A percentile compares a stretch with the other conserved stretches of the same genome.
Conservation (phyloP, 257 asterid genomes). For the Avicennia marina region DNA sequence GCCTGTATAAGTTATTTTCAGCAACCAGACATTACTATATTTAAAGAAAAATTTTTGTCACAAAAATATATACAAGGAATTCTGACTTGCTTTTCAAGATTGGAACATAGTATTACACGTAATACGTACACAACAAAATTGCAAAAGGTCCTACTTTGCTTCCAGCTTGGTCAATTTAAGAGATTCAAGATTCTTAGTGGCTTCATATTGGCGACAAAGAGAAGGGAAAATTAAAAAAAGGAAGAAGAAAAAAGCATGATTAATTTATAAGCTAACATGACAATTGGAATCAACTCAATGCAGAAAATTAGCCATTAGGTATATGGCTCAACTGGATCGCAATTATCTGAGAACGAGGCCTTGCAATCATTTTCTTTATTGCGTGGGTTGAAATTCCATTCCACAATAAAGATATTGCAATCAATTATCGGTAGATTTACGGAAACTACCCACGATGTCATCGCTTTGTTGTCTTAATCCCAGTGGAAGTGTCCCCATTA, state of each 20-base stretch:
- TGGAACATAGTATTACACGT: too few relatives aligned
- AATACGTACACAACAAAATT: too few relatives aligned
- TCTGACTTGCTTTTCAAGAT: too few relatives aligned
- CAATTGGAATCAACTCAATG: background rate
- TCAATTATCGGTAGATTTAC: constrained; percentile 1
- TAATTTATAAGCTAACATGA: background rate
- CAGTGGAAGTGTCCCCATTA: background rate
- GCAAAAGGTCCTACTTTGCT: too few relatives aligned
- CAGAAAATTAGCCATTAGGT: background rate
- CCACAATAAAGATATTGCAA: background rate
- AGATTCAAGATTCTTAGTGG: background rate
- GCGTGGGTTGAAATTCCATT: constrained; percentile 5
- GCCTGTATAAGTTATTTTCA: too few relatives aligned
- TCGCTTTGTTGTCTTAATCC: constrained; percentile 4
- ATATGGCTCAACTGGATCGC: background rate
- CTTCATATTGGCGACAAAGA: background rate
- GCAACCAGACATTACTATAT: too few relatives aligned
- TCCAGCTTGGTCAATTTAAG: too few relatives aligned
- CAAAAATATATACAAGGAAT: too few relatives aligned
- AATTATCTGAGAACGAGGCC: background rate
- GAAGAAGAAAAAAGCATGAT: background rate
- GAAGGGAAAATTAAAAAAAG: too few relatives aligned
- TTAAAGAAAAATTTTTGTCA: too few relatives aligned
- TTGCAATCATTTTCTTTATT: background rate
- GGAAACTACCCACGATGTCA: constrained; percentile 2